Percentiles rank a stretch among this genome's conserved stretches.
These are phyloP conservation scores for Penicillium turbatum DNA, from an alignment of 495 filamentous ascomycete species.

Conservation along the genomic window DNA sequence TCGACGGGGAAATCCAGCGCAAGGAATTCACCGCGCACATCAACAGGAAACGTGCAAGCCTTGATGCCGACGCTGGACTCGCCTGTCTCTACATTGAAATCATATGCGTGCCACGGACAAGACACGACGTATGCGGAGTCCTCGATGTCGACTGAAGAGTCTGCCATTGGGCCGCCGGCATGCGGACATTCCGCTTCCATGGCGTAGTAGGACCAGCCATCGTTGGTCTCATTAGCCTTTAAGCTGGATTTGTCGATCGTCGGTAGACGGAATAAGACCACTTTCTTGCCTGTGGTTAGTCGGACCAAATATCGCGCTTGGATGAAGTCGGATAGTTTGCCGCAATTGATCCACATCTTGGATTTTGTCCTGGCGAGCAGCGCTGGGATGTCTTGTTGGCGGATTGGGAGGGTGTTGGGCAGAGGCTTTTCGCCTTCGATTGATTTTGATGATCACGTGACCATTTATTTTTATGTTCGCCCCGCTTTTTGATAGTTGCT, in stretches of 20 bases:
- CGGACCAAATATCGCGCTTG: constrained; percentile 47
- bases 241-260: constrained; percentile 34
- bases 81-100: constrained; percentile 54
- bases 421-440: constrained; percentile 4
- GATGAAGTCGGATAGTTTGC: constrained; percentile 32
- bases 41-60: constrained; percentile 48
- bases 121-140: constrained; percentile 52
- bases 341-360: constrained; percentile 36
- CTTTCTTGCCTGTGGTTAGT: constrained; percentile 46
- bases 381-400: not conserved
- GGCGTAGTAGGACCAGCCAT: constrained; percentile 50
- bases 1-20: constrained; percentile 29
- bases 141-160: constrained; percentile 49
- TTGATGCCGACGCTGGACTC: constrained; percentile 52
- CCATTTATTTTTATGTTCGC: not conserved
- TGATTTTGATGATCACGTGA: constrained; percentile 3
- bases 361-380: not conserved
- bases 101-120: constrained; percentile 54
- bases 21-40: constrained; percentile 36
- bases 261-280: constrained; percentile 49
- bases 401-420: not conserved
- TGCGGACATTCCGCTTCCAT: constrained; percentile 54
- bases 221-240: constrained; percentile 30
- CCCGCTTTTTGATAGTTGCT: not conserved
- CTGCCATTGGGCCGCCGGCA: constrained; percentile 49